Base-by-base conservation (phyloP, 306 rosid genomes). In the Benincasa hispida region DNA sequence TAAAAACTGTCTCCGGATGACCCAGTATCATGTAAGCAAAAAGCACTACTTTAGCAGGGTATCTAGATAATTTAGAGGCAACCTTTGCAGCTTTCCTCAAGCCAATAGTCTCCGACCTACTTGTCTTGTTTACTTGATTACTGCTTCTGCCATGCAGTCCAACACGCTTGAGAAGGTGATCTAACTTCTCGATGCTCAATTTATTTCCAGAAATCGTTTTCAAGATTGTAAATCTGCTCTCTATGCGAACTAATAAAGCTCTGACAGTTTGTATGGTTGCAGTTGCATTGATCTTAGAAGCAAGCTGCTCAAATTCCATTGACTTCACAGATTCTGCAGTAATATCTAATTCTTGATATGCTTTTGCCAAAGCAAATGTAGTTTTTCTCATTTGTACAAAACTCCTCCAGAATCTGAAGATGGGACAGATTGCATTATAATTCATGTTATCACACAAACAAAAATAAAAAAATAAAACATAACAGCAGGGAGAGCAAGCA, bases 81-180 rank as follows among this genome's bases (percentile, higher is more conserved):
- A 25, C 32, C 34, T 35, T 65, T 14, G 75, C 22, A 28, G 80
- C 27, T 54, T 77, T 53, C 61, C 75, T 53, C 18, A 4, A 5
- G 28, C 75, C 58, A 30, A 65, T 28, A 50, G 25, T 28, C 76
- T 28, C 45, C 28, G 60, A 51, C 79, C 67, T 59, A 54, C 79
- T 86, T 80, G 89, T 84, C 84, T 92, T 50, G 81, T 17, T 50
- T 28, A 72, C 86, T 22, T 65, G 86, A 81, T 82, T 87, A 74
- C 79, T 82, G 84, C 88, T 86, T 74, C 81, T 94, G 81, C 82
- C 90, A 27, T 94, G 99, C 32, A 96, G 67, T 56, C 85, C 92
- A 83, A 94, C 96, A 51, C 88, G 85, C 81, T 87, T 89, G 47
- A 92, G 93, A 84, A 94, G 97, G 88, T 92, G 96, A 79, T 94